A percentile compares a stretch with the other conserved stretches of the same genome.
Evolutionary conservation across 129 eudicot species (phyloP).

Genomic region (Tanacetum coccineum): DNA sequence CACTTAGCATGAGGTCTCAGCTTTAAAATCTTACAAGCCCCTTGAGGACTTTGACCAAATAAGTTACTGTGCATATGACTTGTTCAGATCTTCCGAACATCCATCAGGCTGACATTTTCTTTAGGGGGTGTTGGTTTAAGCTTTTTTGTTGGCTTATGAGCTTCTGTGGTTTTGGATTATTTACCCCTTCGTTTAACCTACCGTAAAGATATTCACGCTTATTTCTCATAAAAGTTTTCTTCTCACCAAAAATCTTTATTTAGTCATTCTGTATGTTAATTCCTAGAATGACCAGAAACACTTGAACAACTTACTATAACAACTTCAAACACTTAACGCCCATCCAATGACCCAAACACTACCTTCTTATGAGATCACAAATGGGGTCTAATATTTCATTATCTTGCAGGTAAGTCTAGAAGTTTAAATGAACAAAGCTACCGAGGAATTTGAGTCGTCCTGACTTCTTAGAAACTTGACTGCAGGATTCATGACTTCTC

Average conservation of each 20-base stretch:
- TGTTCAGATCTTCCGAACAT: background rate
- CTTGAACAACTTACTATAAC: too few species aligned
- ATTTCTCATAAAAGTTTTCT: background rate
- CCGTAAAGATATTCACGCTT: background rate
- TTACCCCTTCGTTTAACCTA: too few species aligned
- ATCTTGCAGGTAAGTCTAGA: slow-evolving; percentile 27
- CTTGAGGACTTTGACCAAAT: background rate
- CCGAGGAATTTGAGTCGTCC: slow-evolving; percentile 12
- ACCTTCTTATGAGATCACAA: background rate
- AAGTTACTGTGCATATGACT: background rate
- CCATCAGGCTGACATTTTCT: background rate
- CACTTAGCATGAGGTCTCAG: slow-evolving; percentile 2
- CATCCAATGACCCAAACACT: background rate
- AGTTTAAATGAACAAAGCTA: slow-evolving; percentile 21
- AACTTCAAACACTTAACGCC: too few species aligned
- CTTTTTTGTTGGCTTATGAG: too few species aligned
- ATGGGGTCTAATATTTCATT: background rate
- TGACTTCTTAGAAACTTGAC: slow-evolving; percentile 6
- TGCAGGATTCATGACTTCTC: slow-evolving; percentile 23
- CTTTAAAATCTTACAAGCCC: background rate
- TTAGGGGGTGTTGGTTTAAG: background rate
- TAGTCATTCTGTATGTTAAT: too few species aligned
- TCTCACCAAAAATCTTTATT: too few species aligned
- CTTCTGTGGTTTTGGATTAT: too few species aligned
- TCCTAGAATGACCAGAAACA: too few species aligned